Evolutionary conservation across 345 rosid species (phyloP).

Genomic region (Excoecaria agallocha): DNA sequence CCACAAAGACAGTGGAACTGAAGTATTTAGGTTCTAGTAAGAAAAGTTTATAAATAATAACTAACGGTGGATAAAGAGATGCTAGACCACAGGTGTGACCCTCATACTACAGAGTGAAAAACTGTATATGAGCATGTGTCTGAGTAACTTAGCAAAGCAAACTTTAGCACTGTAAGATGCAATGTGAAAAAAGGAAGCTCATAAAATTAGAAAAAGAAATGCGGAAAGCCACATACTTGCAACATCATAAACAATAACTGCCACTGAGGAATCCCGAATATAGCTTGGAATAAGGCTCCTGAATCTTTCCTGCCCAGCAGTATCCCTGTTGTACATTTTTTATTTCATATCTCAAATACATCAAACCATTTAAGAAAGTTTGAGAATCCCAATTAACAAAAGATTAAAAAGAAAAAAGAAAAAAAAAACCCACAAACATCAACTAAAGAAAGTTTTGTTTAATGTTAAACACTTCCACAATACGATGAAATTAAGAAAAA

Average conservation of each 20-base stretch:
- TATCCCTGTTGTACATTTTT: constrained; percentile 14
- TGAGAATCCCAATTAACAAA: background rate
- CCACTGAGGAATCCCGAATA: constrained; percentile 26
- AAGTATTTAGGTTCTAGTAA: background rate
- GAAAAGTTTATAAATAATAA: constrained; percentile 3
- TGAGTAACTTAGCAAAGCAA: background rate
- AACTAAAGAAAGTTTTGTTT: background rate
- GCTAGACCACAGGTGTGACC: background rate
- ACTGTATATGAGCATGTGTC: background rate
- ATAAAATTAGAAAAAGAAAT: background rate
- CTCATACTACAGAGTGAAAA: no score
- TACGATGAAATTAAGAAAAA: background rate
- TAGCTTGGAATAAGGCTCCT: constrained; percentile 29
- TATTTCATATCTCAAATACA: background rate
- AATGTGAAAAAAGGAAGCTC: background rate
- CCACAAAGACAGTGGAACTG: background rate
- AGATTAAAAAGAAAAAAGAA: background rate
- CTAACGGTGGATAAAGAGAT: background rate
- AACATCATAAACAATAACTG: constrained; percentile 26
- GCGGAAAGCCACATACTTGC: constrained; percentile 17
- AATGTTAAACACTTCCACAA: background rate
- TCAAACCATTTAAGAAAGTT: background rate
- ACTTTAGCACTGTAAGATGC: background rate
- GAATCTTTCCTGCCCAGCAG: constrained; percentile 28
- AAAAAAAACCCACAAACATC: background rate